These are phyloP conservation scores for Yamadazyma sp. DNA, from an alignment of 805 yeast species.

Conservation along the genomic window DNA sequence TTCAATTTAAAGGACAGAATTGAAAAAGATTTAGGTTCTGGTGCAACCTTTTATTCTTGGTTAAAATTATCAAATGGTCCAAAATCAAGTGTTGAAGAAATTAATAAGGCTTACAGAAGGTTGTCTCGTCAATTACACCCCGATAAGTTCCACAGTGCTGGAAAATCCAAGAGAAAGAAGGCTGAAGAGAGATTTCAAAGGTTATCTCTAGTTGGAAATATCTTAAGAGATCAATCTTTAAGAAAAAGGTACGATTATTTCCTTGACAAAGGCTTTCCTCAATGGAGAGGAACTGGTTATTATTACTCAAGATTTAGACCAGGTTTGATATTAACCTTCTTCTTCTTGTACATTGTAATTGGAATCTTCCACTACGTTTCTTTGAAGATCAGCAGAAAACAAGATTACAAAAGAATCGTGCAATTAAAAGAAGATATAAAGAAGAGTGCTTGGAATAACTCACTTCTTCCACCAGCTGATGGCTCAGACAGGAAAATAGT, in stretches of 20 bases:
- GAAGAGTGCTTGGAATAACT: constrained; percentile 54
- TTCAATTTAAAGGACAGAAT: constrained; percentile 69
- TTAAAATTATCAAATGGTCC: constrained; percentile 47
- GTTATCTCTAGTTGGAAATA: constrained; percentile 70
- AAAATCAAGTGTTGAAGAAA: constrained; percentile 48
- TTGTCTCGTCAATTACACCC: constrained; percentile 78
- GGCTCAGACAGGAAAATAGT: constrained; percentile 44
- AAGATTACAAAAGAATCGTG: constrained; percentile 56
- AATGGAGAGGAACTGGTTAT: constrained; percentile 68
- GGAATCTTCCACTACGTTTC: constrained; percentile 58
- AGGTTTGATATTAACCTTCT: constrained; percentile 49
- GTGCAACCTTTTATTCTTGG: constrained; percentile 67
- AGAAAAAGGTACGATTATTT: constrained; percentile 81
- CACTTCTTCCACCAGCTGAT: constrained; percentile 47
- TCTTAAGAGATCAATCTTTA: constrained; percentile 55
- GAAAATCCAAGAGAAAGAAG: constrained; percentile 34
- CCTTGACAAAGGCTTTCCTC: constrained; percentile 80
- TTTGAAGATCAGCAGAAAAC: constrained; percentile 50
- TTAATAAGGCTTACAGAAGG: constrained; percentile 65
- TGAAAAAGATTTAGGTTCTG: constrained; percentile 57
- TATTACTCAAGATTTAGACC: constrained; percentile 68
- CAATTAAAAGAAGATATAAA: constrained; percentile 50
- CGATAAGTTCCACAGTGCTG: constrained; percentile 52
- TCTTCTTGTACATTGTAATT: constrained; percentile 48
- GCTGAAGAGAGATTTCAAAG: constrained; percentile 75